phyloP scores from a whole-genome alignment of 441 rosid genomes.

The Populus trichocarpa region DNA sequence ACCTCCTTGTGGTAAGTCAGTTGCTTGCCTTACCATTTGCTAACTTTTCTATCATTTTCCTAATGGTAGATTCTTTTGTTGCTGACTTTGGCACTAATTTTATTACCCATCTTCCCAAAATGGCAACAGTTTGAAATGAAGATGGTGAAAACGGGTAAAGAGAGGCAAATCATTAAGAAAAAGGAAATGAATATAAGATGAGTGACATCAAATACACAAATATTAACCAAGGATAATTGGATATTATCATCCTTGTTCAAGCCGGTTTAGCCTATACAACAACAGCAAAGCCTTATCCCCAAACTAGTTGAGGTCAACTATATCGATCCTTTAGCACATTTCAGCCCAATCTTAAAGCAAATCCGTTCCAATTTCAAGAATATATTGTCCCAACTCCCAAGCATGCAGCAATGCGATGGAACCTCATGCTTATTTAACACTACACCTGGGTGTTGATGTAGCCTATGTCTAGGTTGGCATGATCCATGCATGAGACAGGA shows the following conservation, averaged over 20 bases:
- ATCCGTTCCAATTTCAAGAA: neutral
- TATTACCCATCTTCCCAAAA: neutral
- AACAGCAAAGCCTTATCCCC: neutral
- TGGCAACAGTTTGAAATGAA: neutral
- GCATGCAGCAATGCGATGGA: neutral
- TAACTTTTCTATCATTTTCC: neutral
- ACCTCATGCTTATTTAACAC: neutral
- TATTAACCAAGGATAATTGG: neutral
- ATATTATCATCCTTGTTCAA: neutral
- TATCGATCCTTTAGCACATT: neutral
- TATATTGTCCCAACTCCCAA: neutral
- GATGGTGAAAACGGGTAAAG: neutral
- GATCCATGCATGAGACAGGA: neutral
- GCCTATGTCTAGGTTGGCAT: neutral
- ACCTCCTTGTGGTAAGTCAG: conserved; percentile 72
- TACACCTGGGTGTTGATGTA: neutral
- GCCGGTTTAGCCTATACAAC: neutral
- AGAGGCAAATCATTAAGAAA: neutral
- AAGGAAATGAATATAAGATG: neutral
- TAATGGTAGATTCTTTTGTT: neutral
- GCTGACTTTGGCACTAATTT: neutral
- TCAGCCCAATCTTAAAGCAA: neutral
- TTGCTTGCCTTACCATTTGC: neutral
- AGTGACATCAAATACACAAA: neutral
- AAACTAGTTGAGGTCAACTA: neutral